Percentiles rank a stretch among this genome's conserved stretches.
Conservation (phyloP, 345 rosid genomes). For the Citrus inodora region DNA sequence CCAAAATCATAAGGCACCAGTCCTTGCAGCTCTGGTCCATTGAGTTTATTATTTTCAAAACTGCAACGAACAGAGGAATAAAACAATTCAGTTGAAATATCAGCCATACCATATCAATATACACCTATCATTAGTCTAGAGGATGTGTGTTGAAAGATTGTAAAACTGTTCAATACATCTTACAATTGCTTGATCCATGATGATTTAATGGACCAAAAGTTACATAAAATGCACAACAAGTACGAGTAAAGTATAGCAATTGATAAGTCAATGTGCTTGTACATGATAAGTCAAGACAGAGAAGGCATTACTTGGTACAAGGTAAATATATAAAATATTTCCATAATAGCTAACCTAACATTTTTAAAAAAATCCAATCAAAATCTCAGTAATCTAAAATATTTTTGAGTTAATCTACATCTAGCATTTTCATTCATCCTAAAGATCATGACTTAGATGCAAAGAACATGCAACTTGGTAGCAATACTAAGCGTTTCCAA, state of each 20-base stretch:
- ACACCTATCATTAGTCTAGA: background rate
- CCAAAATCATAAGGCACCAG: conserved; percentile 66
- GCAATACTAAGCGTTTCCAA: background rate
- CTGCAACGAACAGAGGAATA: conserved; percentile 27
- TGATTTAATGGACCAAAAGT: background rate
- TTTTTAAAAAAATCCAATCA: background rate
- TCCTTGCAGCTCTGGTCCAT: conserved; percentile 75
- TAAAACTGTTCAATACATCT: background rate
- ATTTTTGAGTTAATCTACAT: background rate
- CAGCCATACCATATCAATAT: background rate
- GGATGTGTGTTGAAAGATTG: background rate
- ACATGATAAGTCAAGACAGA: background rate
- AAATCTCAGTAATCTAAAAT: background rate
- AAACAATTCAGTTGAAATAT: background rate
- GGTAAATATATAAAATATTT: background rate
- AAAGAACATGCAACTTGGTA: background rate
- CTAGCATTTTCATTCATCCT: background rate
- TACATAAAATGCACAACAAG: too few species aligned
- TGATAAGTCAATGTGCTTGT: background rate
- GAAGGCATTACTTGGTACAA: background rate
- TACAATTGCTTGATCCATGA: background rate
- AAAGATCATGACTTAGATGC: background rate
- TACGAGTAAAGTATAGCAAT: background rate
- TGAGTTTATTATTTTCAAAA: conserved; percentile 51
- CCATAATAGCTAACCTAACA: background rate